These are phyloP conservation scores for Collybia mongolica DNA, from an alignment of 768 basidiomycete genomes.

Conservation along the genomic window DNA sequence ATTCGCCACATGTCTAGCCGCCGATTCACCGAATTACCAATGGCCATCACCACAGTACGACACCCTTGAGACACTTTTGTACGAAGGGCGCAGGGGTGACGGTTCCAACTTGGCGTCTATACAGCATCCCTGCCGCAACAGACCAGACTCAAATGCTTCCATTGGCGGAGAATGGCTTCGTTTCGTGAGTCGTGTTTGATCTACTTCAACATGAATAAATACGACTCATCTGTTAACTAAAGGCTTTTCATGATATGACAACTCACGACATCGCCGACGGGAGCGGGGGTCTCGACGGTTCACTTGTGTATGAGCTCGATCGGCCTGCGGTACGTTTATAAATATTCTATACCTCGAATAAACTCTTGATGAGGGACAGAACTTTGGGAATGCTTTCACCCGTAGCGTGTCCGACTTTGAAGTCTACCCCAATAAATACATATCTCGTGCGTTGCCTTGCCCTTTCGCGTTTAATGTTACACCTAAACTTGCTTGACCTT, in stretches of 20 bases:
- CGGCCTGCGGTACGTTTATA: constrained; percentile 33
- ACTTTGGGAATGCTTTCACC: constrained; percentile 46
- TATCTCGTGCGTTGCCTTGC: constrained; percentile 35
- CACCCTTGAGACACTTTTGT: constrained; percentile 31
- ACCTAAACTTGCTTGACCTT: neutral
- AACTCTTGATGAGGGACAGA: constrained; percentile 25
- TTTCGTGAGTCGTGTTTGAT: constrained; percentile 22
- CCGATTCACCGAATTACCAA: constrained; percentile 13
- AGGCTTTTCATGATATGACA: constrained; percentile 53
- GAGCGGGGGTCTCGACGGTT: constrained; percentile 50
- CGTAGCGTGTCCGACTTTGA: constrained; percentile 41
- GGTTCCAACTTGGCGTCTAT: constrained; percentile 29
- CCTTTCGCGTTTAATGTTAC: too few relatives aligned
- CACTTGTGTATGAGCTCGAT: constrained; percentile 45
- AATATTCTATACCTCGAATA: neutral
- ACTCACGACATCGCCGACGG: constrained; percentile 44
- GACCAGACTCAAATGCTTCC: constrained; percentile 25
- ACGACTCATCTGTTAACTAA: neutral
- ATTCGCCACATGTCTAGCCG: constrained; percentile 15
- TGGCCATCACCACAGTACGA: constrained; percentile 38
- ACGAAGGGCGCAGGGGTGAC: constrained; percentile 31
- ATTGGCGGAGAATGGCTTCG: constrained; percentile 41
- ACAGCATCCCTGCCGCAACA: constrained; percentile 25
- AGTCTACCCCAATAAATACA: constrained; percentile 39
- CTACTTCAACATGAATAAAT: neutral